Evolutionary conservation across 176 grass and related monocot genomes (phyloP).

Genomic region (Zea mays): Zm-B73-REFERENCE-NAM-5.0 NC_050104.1:97786501-97787000

Average conservation of each 20-base stretch:
- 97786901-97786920: not conserved
- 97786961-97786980: not conserved
- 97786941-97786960: not conserved
- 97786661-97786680: constrained; percentile 39
- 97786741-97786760: constrained; percentile 33
- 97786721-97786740: constrained; percentile 27
- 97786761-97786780: constrained; percentile 32
- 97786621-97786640: not conserved
- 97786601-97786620: not conserved
- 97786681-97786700: constrained; percentile 31
- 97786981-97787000: not conserved
- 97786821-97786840: not conserved
- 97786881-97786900: not conserved
- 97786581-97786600: no score
- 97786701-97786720: constrained; percentile 48
- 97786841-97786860: not conserved
- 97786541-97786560: no score
- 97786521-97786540: no score
- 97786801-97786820: not conserved
- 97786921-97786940: not conserved
- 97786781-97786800: constrained; percentile 73
- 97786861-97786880: not conserved
- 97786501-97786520: no score
- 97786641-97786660: constrained; percentile 14
- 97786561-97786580: no score